These are phyloP conservation scores for Amanita fuliginea DNA, from an alignment of 768 basidiomycete species.

Conservation along the genomic window DNA sequence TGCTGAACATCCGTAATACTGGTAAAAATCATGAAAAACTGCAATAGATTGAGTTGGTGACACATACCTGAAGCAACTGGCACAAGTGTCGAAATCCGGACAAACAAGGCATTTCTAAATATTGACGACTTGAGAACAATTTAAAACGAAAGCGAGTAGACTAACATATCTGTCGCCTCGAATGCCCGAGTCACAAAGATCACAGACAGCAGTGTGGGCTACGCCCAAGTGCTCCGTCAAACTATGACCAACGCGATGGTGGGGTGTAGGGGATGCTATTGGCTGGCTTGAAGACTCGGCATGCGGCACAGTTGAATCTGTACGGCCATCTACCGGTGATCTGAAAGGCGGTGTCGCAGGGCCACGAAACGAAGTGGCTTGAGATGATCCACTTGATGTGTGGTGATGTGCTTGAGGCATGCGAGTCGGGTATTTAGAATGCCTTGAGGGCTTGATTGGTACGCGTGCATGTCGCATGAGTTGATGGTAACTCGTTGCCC, in stretches of 20 bases:
- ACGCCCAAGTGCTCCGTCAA: neutral
- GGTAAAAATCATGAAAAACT: neutral
- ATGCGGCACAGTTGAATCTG: neutral
- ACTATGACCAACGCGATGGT: neutral
- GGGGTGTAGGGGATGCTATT: neutral
- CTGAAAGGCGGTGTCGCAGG: neutral
- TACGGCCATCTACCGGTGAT: neutral
- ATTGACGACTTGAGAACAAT: neutral
- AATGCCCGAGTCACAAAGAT: constrained; percentile 68
- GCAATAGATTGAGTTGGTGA: neutral
- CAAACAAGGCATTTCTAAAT: constrained; percentile 66
- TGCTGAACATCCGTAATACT: constrained; percentile 68
- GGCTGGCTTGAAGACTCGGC: neutral
- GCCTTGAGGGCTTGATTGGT: too few relatives aligned
- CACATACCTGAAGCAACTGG: constrained; percentile 44
- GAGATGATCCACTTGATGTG: neutral
- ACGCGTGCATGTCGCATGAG: neutral
- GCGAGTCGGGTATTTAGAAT: neutral
- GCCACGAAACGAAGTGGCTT: too few relatives aligned
- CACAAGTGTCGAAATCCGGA: constrained; percentile 80
- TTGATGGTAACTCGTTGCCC: neutral
- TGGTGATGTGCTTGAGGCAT: neutral
- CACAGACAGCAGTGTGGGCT: constrained; percentile 56
- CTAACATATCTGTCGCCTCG: constrained; percentile 65
- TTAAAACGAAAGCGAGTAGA: constrained; percentile 2